These are phyloP conservation scores for Cyclanthera cordifolia DNA, from an alignment of 306 rosid species.

Conservation along the genomic window DNA sequence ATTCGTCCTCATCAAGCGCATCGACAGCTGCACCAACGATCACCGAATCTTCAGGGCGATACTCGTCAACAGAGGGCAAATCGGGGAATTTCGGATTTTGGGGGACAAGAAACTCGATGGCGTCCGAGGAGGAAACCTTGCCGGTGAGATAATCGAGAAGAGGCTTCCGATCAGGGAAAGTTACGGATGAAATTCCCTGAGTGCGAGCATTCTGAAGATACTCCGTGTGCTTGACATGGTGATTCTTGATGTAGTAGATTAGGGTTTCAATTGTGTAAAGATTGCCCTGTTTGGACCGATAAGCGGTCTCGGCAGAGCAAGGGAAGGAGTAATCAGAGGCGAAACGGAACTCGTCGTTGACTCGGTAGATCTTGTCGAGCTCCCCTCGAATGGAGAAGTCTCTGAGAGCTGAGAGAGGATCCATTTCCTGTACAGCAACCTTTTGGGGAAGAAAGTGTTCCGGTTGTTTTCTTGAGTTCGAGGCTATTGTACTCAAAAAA, in stretches of 20 bases:
- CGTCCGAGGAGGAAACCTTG: conserved; percentile 53
- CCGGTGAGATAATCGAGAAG: conserved; percentile 81
- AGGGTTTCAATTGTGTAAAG: conserved; percentile 96
- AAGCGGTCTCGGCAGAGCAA: conserved; percentile 56
- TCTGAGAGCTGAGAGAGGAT: conserved; percentile 84
- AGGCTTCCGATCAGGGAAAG: conserved; percentile 88
- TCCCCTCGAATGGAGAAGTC: conserved; percentile 84
- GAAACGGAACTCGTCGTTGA: conserved; percentile 67
- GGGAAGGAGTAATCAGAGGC: conserved; percentile 71
- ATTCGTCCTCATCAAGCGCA: conserved; percentile 3
- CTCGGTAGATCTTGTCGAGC: conserved; percentile 49
- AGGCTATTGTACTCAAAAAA: too few species aligned
- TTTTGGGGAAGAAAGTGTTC: too few species aligned
- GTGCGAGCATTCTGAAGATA: conserved; percentile 73
- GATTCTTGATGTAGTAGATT: conserved; percentile 61
- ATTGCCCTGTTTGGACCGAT: conserved; percentile 80
- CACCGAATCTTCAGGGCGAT: conserved; percentile 21
- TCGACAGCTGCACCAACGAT: conserved; percentile 2
- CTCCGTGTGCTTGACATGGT: conserved; percentile 74
- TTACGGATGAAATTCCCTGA: conserved; percentile 58
- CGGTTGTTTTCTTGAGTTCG: neutral
- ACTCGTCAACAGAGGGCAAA: conserved; percentile 20
- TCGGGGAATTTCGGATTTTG: conserved; percentile 33
- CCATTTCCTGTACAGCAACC: conserved; percentile 25
- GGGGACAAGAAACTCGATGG: conserved; percentile 64